Base-by-base conservation (phyloP, 1,284 basidiomycete species). In the Microbotryomycetes sp. region DNA sequence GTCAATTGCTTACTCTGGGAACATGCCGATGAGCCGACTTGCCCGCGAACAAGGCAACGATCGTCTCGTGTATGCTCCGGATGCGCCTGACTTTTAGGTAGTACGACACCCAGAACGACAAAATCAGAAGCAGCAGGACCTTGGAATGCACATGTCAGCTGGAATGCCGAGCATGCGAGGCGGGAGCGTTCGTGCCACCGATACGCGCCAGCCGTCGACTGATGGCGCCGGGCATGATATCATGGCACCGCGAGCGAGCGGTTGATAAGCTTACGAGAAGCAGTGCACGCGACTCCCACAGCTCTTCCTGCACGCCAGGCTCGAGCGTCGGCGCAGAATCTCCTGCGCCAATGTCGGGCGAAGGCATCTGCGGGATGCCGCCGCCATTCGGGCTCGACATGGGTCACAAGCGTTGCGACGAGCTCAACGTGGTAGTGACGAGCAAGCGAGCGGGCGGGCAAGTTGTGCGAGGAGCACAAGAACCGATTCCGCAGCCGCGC, bases 51-150 rank as follows among this genome's bases (percentile, higher is more conserved):
- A 97, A 91, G 45, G 94, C 90, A 24, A 99, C 89, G 54, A 97
- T 81, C 0, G 96, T 98, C 78, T 99, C 96, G 73, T 99, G 93
- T 18, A 99, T 84, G 15, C 91, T 89, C 55, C 92, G 85, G 78
- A 98, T 98, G 54, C 88, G 82, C 76, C 93, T 92, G 73, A 97
- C 88, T 80, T 97, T 93, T 21, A 99, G 85, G 73, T 97, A 98
- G 79, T 99, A 99, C 24, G 90, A 93, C 16, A 91, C 94, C 83
- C 87, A 91, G 68, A 99, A 85, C 4, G 93, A 96, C 63, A 93
- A 79, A 65, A 97, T 90, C 65, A 99, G 86, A 41, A 98, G 84
- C 62, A 91, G 76, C 76, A 96, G 93, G 69, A 98, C 92, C 64
- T 67, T 41, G 7, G 9, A 26, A 52, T n/a, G 13, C 13, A 28